A percentile compares a stretch with the other conserved stretches of the same genome.
These are phyloP conservation scores for Epichloe gansuensis DNA, from an alignment of 2,329 filamentous ascomycete genomes.

Conservation along the genomic window DNA sequence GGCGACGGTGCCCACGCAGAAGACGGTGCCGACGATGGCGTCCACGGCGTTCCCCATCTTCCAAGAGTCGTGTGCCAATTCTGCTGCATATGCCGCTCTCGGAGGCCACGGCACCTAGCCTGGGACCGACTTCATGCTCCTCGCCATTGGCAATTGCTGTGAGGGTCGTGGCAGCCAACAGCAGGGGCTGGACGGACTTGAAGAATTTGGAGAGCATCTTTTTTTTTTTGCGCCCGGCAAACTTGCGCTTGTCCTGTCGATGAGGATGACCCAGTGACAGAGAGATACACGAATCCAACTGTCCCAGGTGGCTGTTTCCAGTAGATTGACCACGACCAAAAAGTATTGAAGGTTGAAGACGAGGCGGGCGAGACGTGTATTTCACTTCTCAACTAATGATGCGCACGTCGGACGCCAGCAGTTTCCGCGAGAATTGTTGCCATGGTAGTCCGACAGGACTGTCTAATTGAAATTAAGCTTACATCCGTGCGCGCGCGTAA, in stretches of 20 bases:
- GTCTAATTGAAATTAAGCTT: too few species aligned
- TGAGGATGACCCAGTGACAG: background rate
- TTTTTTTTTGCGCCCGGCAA: background rate
- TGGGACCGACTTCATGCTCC: constrained; percentile 6
- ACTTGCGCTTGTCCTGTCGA: background rate
- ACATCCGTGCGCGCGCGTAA: too few species aligned
- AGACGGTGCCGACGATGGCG: constrained; percentile 49
- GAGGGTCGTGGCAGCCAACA: background rate
- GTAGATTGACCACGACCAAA: too few species aligned
- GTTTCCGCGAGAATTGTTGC: too few species aligned
- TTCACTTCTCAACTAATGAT: too few species aligned
- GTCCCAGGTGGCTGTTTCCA: too few species aligned
- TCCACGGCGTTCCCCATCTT: constrained; percentile 55
- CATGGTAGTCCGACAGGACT: too few species aligned
- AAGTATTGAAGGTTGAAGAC: too few species aligned
- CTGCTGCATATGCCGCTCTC: constrained; percentile 47
- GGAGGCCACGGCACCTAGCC: constrained; percentile 47
- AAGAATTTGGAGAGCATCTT: background rate
- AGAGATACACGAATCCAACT: background rate
- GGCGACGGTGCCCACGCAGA: constrained; percentile 50
- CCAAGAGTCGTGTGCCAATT: constrained; percentile 44
- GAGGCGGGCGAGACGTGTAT: too few species aligned
- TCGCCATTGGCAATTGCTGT: background rate
- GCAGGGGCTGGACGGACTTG: background rate
- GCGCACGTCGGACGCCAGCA: too few species aligned